A percentile compares a stretch with the other conserved stretches of the same genome.
Evolutionary conservation across 177 flowering plant species (phyloP).

Genomic region (Vitis hybrid): DNA sequence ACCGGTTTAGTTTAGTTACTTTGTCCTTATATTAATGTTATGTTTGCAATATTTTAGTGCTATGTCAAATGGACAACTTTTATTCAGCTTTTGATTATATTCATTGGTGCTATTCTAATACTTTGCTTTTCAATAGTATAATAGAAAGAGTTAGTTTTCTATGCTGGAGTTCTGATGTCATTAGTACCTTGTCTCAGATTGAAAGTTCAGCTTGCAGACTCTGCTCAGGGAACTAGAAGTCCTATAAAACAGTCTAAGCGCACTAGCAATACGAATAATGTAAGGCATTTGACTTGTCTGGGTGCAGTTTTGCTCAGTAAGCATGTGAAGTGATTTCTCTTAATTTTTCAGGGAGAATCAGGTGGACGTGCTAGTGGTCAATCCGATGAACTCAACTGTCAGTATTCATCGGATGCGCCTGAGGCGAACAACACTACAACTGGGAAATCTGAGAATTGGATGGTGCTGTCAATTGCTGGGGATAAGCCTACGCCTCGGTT

Average conservation of each 20-base stretch:
- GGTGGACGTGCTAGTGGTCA: conserved; percentile 30
- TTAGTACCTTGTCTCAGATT: conserved; percentile 43
- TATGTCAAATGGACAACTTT: too few relatives aligned
- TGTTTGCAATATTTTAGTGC: too few relatives aligned
- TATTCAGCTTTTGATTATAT: too few relatives aligned
- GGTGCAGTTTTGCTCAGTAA: background rate
- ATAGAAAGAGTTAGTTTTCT: background rate
- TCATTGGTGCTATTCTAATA: too few relatives aligned
- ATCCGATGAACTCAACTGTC: conserved; percentile 52
- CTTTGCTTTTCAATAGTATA: too few relatives aligned
- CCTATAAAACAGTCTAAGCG: conserved; percentile 73
- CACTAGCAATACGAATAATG: conserved; percentile 39
- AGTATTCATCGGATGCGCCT: conserved; percentile 37
- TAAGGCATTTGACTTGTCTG: conserved; percentile 27
- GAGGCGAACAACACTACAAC: conserved; percentile 44
- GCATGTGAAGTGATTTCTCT: conserved; percentile 1
- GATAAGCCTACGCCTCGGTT: conserved; percentile 84
- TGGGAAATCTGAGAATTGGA: conserved; percentile 84
- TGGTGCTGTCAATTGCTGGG: conserved; percentile 79
- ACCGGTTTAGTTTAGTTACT: too few relatives aligned
- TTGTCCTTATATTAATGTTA: too few relatives aligned
- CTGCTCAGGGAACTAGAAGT: conserved; percentile 74
- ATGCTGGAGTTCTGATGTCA: background rate
- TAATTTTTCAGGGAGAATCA: conserved; percentile 45
- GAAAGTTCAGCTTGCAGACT: conserved; percentile 89